Base-by-base conservation (phyloP, 768 basidiomycete genomes). In the Suillus variegatus region DNA sequence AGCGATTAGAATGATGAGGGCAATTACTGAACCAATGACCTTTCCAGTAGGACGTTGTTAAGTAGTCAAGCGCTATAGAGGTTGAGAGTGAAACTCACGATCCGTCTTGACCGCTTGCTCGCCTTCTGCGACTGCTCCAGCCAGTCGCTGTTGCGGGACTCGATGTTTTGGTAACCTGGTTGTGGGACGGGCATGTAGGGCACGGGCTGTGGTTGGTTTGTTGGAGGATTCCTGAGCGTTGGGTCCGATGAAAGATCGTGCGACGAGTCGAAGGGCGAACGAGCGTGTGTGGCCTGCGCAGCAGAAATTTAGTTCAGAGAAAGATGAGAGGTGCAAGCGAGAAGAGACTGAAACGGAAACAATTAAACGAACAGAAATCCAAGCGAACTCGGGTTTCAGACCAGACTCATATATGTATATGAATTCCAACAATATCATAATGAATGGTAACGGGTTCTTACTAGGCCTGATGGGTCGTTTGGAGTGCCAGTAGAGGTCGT, bases 21-120 rank as follows among this genome's bases (percentile, higher is more conserved):
- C 80, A 56, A 88, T 63, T 16, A 82, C 62, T 10, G 82, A 78
- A 25, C 83, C 85, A 62, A 87, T 77, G 65, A 88, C 81, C 90
- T 91, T 64, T 56, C 16, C 3, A 65, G 49, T 25, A 35, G 18
- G 61, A 40, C 25, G 58, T 61, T 36, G 47, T 56, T 44, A 65
- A 9, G 64, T 62, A 43, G 60, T 38, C 18, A 36, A n/a, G 57
- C 7, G 18, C 9, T 38, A 44, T 35, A 18, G 38, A 32, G 22
- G 40, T 49, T 41, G 36, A 64, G 43, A 43, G 32, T 22, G 38
- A 28, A 6, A 82, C 88, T 69, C 66, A 90, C 89, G 66, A 90
- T 85, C 71, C 74, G 81, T 74, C 85, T 89, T 60, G 86, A 86
- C 35, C 84, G 82, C 43, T 67, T 73, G 62, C 69, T 81, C 49